Percentiles rank a stretch among this genome's conserved stretches.
phyloP scores from a whole-genome alignment of 73 alveolate genomes.

The Blepharisma stoltei region DNA sequence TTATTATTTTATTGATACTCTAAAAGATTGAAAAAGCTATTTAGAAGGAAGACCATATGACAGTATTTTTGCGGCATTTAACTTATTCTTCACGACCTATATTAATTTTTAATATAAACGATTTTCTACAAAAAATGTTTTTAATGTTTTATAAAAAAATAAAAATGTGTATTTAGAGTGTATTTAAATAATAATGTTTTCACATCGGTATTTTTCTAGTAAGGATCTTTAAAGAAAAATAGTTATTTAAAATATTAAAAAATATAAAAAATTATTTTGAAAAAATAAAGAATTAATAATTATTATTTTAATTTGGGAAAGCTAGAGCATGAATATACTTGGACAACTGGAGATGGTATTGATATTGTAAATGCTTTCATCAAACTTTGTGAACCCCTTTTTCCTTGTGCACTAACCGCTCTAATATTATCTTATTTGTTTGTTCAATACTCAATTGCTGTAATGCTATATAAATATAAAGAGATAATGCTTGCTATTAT shows the following conservation, averaged over 20 bases:
- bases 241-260: too few relatives aligned
- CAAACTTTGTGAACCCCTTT: neutral
- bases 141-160: too few relatives aligned
- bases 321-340: neutral
- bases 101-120: too few relatives aligned
- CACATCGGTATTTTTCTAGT: too few relatives aligned
- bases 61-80: neutral
- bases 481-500: neutral
- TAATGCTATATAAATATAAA: neutral
- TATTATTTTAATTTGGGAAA: neutral
- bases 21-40: neutral
- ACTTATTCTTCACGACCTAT: too few relatives aligned
- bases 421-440: neutral
- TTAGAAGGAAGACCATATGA: neutral
- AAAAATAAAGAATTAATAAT: too few relatives aligned
- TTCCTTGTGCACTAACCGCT: slow-evolving; percentile 5
- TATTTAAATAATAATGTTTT: too few relatives aligned
- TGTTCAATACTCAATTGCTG: neutral
- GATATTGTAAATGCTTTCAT: neutral
- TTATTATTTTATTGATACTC: slow-evolving; percentile 1
- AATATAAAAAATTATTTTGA: too few relatives aligned
- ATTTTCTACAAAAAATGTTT: too few relatives aligned
- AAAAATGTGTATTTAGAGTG: too few relatives aligned
- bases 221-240: too few relatives aligned
- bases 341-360: neutral